A percentile compares a stretch with the other conserved stretches of the same genome.
These are phyloP conservation scores for Starmerella sirachaensis DNA, from an alignment of 805 yeast species.

Conservation along the genomic window DNA sequence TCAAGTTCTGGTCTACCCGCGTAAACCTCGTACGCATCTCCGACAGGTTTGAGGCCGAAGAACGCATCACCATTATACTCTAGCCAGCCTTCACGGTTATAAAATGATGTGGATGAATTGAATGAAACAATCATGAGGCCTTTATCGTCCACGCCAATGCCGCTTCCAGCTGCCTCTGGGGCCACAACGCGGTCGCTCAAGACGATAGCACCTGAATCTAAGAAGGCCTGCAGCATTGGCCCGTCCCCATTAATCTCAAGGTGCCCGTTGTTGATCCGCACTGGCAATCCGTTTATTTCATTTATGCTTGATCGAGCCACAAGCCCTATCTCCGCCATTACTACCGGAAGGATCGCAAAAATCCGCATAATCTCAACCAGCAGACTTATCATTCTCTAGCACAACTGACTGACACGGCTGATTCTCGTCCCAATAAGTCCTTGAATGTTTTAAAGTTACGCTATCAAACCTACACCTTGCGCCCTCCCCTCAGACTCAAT, in stretches of 20 bases:
- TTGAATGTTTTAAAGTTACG: slow-evolving; percentile 3
- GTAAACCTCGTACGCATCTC: slow-evolving; percentile 8
- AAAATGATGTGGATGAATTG: slow-evolving; percentile 8
- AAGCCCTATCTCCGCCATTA: slow-evolving; percentile 17
- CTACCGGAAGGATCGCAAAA: background rate
- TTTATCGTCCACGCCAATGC: slow-evolving; percentile 10
- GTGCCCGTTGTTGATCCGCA: slow-evolving; percentile 16
- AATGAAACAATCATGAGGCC: slow-evolving; percentile 13
- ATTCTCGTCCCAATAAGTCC: background rate
- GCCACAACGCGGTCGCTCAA: slow-evolving; percentile 18
- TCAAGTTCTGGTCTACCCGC: slow-evolving; percentile 9
- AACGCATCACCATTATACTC: slow-evolving; percentile 11
- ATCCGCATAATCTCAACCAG: background rate
- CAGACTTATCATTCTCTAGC: background rate
- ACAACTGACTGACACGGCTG: background rate
- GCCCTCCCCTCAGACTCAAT: slow-evolving; percentile 26
- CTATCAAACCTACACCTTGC: slow-evolving; percentile 10
- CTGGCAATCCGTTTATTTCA: slow-evolving; percentile 12
- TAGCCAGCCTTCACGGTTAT: slow-evolving; percentile 16
- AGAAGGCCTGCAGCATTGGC: slow-evolving; percentile 18
- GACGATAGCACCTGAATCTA: slow-evolving; percentile 10
- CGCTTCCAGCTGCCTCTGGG: slow-evolving; percentile 15
- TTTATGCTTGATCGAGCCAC: slow-evolving; percentile 8
- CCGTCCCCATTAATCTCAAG: slow-evolving; percentile 13
- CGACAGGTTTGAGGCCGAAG: slow-evolving; percentile 10